phyloP scores from a whole-genome alignment of 192 early-diverging fungal genomes.

The Helicostylum pulchrum region DNA sequence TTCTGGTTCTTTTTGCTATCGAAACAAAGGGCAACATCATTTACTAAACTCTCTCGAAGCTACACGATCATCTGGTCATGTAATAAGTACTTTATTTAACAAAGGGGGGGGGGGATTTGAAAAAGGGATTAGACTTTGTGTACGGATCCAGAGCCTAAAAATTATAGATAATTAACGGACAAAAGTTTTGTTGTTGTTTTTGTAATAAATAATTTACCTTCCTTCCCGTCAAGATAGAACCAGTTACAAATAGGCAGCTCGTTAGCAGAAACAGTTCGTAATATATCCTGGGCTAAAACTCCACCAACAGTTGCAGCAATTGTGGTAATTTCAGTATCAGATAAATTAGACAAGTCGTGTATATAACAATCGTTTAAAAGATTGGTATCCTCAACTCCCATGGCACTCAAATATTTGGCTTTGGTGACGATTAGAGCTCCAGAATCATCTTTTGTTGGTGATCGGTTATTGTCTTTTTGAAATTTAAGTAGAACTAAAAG shows the following conservation, averaged over 20 bases:
- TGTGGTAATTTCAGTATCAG: constrained; percentile 66
- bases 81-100: no score
- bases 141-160: no score
- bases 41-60: no score
- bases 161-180: no score
- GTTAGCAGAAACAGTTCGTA: constrained; percentile 81
- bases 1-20: no score
- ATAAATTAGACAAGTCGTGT: background rate
- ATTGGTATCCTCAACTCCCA: constrained; percentile 13
- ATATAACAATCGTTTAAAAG: constrained; percentile 12
- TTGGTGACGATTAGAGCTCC: constrained; percentile 33
- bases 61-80: no score
- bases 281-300: constrained; percentile 82
- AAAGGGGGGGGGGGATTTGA: no score
- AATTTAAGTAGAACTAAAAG: constrained; percentile 39
- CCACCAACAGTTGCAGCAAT: constrained; percentile 87
- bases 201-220: constrained; percentile 35
- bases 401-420: constrained; percentile 16
- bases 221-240: constrained; percentile 66
- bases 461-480: constrained; percentile 29
- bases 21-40: no score
- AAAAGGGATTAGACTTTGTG: no score
- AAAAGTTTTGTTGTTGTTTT: no score
- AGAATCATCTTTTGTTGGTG: constrained; percentile 37
- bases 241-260: constrained; percentile 84